Conservation (phyloP, 2,329 filamentous ascomycete species). For the Diaporthe amygdali region DNA sequence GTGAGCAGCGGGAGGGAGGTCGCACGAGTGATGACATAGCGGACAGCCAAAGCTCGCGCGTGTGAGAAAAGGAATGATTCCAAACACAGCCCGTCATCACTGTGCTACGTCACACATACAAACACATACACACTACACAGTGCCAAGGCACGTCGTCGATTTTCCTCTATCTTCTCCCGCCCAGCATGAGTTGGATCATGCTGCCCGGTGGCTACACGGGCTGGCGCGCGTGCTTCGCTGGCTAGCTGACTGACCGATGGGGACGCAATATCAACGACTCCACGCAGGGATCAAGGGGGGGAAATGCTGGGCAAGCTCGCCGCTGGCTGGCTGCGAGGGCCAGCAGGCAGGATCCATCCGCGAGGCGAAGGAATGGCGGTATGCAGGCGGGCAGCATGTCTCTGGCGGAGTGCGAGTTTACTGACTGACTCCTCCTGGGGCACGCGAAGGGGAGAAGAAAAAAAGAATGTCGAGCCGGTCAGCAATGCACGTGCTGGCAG, state of each 20-base stretch:
- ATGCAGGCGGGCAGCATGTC: constrained; percentile 5
- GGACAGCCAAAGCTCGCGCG: neutral
- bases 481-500: neutral
- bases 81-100: neutral
- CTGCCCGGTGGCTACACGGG: too few species aligned
- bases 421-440: too few species aligned
- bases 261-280: neutral
- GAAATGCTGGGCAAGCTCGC: neutral
- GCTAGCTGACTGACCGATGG: neutral
- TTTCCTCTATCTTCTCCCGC: neutral
- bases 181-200: neutral
- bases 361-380: constrained; percentile 6
- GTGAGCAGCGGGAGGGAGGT: neutral
- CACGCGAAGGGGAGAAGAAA: neutral
- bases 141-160: neutral
- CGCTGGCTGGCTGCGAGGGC: neutral
- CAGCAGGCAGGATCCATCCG: neutral
- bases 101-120: neutral
- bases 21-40: neutral
- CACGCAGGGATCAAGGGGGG: neutral
- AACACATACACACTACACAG: neutral
- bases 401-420: neutral
- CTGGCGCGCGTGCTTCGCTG: too few species aligned
- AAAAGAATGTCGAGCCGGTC: neutral
- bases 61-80: neutral